Base-by-base conservation (phyloP, 345 rosid species). In the Syzygium jambos region DNA sequence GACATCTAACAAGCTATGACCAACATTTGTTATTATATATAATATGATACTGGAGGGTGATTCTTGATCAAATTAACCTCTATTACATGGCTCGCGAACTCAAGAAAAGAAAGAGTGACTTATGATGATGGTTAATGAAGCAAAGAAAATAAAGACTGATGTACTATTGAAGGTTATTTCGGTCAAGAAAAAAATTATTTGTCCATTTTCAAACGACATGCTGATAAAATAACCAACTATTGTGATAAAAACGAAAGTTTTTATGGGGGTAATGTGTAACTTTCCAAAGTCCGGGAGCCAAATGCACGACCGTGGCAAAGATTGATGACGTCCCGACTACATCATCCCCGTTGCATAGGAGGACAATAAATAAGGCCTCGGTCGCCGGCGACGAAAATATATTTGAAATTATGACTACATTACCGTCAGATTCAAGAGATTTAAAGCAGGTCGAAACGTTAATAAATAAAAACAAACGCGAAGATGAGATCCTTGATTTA, bases 271-370 rank as follows among this genome's bases (percentile, higher is more conserved):
- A 68, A 9, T 34, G 9, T 19, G 25, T 17, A 34, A 30, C 46
- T 68, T 65, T 34, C 34, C 23, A 68, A 9, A 30, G 23, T 68
- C 34, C 13, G 4, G 0, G 78, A 68, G 7, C 17, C 17, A n/a
- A n/a, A n/a, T 61, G 5, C 46, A 30, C 41, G 4, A 8, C 19
- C 0, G 3, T 34, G 78, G 25, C 78, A 65, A 29, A 30, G 78
- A 1, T 7, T 16, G 27, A 34, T 17, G 46, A 68, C 2, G 4
- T 73, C 25, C 1, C 0, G 4, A 9, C 1, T 10, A 0, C 49
- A 19, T 73, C 25, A 3, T 38, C 14, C 19, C 14, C 49, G 19
- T 73, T 46, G 38, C 49, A 16, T 19, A 34, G 5, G 3, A 68
- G 1, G 0, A n/a, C 1, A 14, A 30, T n/a, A 6, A n/a, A 61